phyloP scores from a whole-genome alignment of 495 filamentous ascomycete species.

The Tuber melanosporum region DNA sequence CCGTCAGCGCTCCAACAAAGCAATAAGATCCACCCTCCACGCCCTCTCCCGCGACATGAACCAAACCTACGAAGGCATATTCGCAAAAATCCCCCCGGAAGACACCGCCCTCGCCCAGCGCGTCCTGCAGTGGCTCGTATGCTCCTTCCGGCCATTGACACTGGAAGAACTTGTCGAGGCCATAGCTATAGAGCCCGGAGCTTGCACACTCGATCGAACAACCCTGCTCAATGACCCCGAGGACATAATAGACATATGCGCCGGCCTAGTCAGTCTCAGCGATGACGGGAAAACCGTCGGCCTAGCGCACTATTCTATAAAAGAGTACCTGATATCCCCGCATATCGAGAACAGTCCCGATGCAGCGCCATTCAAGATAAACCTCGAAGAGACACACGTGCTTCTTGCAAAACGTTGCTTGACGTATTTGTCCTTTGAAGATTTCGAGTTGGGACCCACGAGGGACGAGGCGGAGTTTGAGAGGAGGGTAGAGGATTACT shows the following conservation, averaged over 20 bases:
- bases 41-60: conserved; percentile 16
- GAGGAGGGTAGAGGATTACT: conserved; percentile 5
- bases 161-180: conserved; percentile 25
- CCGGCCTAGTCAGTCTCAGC: conserved; percentile 18
- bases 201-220: conserved; percentile 10
- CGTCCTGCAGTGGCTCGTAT: conserved; percentile 24
- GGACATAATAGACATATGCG: conserved; percentile 5
- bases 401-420: conserved; percentile 42
- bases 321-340: conserved; percentile 44
- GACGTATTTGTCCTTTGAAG: conserved; percentile 41
- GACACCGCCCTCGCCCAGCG: conserved; percentile 7
- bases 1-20: background rate
- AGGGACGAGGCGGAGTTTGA: conserved; percentile 4
- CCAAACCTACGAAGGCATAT: conserved; percentile 16
- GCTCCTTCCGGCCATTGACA: conserved; percentile 11
- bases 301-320: conserved; percentile 46
- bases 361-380: background rate
- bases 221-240: conserved; percentile 20
- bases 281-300: conserved; percentile 17
- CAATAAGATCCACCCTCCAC: background rate
- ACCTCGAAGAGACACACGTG: conserved; percentile 28
- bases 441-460: conserved; percentile 11
- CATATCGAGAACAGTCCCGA: background rate
- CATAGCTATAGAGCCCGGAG: conserved; percentile 16
- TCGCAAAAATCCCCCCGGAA: background rate